phyloP scores from a whole-genome alignment of 345 rosid species.

The Citrus cavaleriei region DNA sequence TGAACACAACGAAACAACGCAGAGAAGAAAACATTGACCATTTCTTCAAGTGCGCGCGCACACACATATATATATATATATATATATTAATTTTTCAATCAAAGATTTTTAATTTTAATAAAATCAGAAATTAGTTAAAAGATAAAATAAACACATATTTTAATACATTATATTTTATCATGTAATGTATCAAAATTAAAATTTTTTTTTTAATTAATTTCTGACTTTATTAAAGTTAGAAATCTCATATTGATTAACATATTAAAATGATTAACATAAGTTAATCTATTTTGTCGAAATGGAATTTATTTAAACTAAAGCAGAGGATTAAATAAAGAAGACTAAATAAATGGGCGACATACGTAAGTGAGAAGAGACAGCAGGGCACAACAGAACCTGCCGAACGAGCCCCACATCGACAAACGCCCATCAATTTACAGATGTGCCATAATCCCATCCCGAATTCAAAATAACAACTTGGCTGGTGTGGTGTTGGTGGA shows the following conservation, averaged over 20 bases:
- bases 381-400: neutral
- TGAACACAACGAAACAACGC: neutral
- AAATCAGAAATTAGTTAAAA: rapidly evolving
- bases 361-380: neutral
- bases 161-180: too few species aligned
- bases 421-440: neutral
- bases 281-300: neutral
- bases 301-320: neutral
- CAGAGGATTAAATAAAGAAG: neutral
- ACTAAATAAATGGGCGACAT: neutral
- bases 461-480: neutral
- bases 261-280: too few species aligned
- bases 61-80: too few species aligned
- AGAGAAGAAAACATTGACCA: neutral
- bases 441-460: neutral
- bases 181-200: too few species aligned
- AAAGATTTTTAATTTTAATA: too few species aligned
- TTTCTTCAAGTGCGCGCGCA: too few species aligned
- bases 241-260: too few species aligned
- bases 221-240: too few species aligned
- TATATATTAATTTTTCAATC: too few species aligned
- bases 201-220: too few species aligned
- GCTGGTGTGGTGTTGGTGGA: neutral
- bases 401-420: neutral
- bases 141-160: too few species aligned